Evolutionary conservation across 306 rosid species (phyloP).

Genomic region (Medicago lupulina): DNA sequence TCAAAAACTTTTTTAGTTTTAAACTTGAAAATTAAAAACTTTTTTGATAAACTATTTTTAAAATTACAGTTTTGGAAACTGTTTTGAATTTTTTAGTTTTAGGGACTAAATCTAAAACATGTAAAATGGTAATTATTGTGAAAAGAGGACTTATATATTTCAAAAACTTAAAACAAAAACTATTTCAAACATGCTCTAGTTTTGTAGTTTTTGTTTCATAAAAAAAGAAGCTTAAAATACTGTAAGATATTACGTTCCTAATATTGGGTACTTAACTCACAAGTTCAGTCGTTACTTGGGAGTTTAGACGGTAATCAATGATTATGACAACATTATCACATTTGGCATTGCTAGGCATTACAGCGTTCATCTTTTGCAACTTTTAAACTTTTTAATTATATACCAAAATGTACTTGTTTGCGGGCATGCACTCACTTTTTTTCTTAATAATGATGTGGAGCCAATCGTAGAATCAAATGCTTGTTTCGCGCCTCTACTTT

Average conservation of each 20-base stretch:
- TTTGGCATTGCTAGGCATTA: not conserved
- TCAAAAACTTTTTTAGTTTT: too few relatives aligned
- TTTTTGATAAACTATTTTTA: too few relatives aligned
- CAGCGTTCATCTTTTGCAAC: not conserved
- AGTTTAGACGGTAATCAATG: not conserved
- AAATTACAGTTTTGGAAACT: too few relatives aligned
- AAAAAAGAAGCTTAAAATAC: not conserved
- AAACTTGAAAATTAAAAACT: too few relatives aligned
- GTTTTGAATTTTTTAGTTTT: too few relatives aligned
- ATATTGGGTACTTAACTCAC: not conserved
- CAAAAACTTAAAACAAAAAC: too few relatives aligned
- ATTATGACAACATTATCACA: not conserved
- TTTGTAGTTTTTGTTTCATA: not conserved
- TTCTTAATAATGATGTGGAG: not conserved
- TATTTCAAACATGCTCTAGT: too few relatives aligned
- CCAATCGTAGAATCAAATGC: not conserved
- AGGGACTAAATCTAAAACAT: too few relatives aligned
- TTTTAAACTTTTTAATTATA: not conserved
- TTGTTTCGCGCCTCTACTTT: conserved; percentile 3
- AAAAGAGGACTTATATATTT: too few relatives aligned
- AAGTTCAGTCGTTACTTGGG: not conserved
- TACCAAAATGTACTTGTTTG: not conserved
- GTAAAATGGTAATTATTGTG: too few relatives aligned
- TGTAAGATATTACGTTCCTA: not conserved
- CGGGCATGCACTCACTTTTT: not conserved